These are phyloP conservation scores for Mortierella sp. DNA, from an alignment of 371 early-diverging fungal genomes.

Conservation along the genomic window DNA sequence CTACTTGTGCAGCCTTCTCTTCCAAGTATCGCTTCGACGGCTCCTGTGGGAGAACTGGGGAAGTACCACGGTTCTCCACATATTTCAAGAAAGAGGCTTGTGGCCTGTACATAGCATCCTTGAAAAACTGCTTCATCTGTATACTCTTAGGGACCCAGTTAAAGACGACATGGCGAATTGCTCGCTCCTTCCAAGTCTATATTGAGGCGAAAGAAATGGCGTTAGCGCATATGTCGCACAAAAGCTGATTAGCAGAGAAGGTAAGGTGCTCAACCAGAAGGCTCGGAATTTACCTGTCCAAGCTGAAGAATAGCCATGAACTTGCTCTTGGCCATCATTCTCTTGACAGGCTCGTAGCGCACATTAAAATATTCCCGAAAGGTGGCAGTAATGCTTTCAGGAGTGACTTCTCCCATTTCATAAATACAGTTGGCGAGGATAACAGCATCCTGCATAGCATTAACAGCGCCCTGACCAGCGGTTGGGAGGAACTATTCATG, in stretches of 20 bases:
- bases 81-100: slow-evolving; percentile 16
- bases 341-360: background rate
- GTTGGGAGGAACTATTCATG: slow-evolving; percentile 8
- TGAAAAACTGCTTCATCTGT: slow-evolving; percentile 15
- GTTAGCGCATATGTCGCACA: background rate
- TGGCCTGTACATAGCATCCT: slow-evolving; percentile 23
- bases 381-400: background rate
- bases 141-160: slow-evolving; percentile 24
- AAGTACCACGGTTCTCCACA: slow-evolving; percentile 21
- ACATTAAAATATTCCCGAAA: slow-evolving; percentile 8
- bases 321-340: slow-evolving; percentile 9
- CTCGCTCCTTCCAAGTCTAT: slow-evolving; percentile 23
- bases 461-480: slow-evolving; percentile 19
- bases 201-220: background rate
- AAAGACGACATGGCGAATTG: slow-evolving; percentile 12
- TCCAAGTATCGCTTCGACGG: background rate
- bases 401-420: slow-evolving; percentile 1
- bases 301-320: background rate
- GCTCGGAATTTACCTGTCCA: slow-evolving; percentile 9
- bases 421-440: slow-evolving; percentile 22
- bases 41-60: background rate
- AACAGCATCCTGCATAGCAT: slow-evolving; percentile 24
- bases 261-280: too few species aligned
- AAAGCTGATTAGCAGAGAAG: too few species aligned
- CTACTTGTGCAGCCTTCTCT: too few species aligned